Evolutionary conservation across 371 early-diverging fungal species (phyloP).

Genomic region (Apophysomyces variabilis): DNA sequence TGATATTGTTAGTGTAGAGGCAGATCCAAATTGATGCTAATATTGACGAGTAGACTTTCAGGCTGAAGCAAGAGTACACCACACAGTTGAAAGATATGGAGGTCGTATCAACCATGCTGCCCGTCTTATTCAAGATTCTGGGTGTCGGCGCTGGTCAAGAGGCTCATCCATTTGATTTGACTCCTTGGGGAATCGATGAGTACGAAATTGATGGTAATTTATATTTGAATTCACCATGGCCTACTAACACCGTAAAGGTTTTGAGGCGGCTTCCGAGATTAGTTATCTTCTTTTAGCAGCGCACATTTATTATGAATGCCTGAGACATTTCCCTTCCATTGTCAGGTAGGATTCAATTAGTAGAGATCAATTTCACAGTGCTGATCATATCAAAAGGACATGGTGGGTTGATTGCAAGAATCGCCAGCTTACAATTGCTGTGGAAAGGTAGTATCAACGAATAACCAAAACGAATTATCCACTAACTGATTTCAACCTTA

Average conservation of each 20-base stretch:
- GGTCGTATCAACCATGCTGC: constrained; percentile 58
- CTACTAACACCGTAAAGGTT: constrained; percentile 27
- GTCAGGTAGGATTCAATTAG: constrained; percentile 44
- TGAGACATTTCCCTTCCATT: constrained; percentile 74
- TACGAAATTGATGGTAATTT: constrained; percentile 65
- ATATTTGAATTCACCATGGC: neutral
- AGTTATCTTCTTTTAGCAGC: constrained; percentile 72
- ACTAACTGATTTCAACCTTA: neutral
- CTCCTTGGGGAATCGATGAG: constrained; percentile 70
- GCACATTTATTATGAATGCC: constrained; percentile 72
- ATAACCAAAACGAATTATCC: neutral
- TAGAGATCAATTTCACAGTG: too few relatives aligned
- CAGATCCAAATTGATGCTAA: constrained; percentile 1
- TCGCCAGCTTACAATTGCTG: constrained; percentile 72
- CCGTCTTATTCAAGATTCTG: constrained; percentile 66
- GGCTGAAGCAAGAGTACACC: constrained; percentile 69
- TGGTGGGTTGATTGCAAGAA: constrained; percentile 89
- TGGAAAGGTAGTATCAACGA: constrained; percentile 58
- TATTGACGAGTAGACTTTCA: constrained; percentile 65
- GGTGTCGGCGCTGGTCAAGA: constrained; percentile 58
- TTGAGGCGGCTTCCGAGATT: constrained; percentile 58
- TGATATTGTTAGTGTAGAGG: constrained; percentile 68
- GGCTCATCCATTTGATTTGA: constrained; percentile 66
- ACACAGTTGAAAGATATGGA: constrained; percentile 64
- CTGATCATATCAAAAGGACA: constrained; percentile 19